Evolutionary conservation across 352 stramenopile genomes (phyloP).

Genomic region (Pythium oligandrum): DNA sequence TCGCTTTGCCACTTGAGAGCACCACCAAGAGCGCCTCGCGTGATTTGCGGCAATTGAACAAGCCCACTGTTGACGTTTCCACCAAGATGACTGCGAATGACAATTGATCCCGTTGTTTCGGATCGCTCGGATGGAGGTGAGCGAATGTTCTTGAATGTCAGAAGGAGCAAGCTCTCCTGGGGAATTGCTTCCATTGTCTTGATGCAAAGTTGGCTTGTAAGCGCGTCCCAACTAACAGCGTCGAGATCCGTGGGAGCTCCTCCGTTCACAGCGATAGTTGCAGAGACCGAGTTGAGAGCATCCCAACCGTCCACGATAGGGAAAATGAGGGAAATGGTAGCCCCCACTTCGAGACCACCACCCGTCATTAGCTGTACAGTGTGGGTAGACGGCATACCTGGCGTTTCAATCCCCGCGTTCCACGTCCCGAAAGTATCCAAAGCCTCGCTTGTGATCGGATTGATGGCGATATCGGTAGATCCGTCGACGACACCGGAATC

Average conservation of each 20-base stretch:
- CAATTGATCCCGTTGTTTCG: slow-evolving; percentile 10
- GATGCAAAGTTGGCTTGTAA: slow-evolving; percentile 24
- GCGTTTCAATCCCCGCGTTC: slow-evolving; percentile 34
- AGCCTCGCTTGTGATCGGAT: slow-evolving; percentile 28
- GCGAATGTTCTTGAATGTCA: slow-evolving; percentile 38
- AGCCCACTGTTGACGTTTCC: slow-evolving; percentile 39
- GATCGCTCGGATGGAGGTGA: slow-evolving; percentile 36
- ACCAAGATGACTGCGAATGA: slow-evolving; percentile 41
- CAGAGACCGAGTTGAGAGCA: slow-evolving; percentile 24
- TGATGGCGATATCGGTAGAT: slow-evolving; percentile 34
- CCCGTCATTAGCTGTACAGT: slow-evolving; percentile 31
- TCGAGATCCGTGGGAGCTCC: neutral
- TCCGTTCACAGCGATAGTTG: slow-evolving; percentile 13
- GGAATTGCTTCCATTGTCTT: slow-evolving; percentile 18
- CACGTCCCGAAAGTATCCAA: slow-evolving; percentile 26
- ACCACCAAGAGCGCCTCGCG: slow-evolving; percentile 28
- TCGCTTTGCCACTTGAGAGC: slow-evolving; percentile 39
- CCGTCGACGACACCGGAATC: slow-evolving; percentile 45
- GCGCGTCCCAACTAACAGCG: slow-evolving; percentile 7
- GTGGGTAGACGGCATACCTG: slow-evolving; percentile 44
- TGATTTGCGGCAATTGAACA: slow-evolving; percentile 30
- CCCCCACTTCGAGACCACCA: slow-evolving; percentile 32
- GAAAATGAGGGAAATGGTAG: slow-evolving; percentile 34
- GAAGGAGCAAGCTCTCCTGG: slow-evolving; percentile 30
- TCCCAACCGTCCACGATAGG: slow-evolving; percentile 25